Conservation (phyloP, 176 grass and related monocot species). For the Carex kokanica region DNA sequence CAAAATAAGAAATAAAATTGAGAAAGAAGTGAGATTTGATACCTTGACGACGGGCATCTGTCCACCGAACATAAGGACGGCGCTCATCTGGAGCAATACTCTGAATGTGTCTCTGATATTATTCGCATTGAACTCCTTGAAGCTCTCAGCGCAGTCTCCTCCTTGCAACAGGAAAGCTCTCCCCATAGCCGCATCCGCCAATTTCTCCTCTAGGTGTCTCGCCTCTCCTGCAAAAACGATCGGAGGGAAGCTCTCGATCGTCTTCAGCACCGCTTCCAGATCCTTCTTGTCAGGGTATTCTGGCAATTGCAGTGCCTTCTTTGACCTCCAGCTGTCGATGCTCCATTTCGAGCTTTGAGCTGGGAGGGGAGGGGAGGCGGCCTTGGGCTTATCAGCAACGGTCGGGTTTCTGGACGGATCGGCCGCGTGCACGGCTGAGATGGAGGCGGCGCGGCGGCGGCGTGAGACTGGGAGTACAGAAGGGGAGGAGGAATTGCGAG, state of each 20-base stretch:
- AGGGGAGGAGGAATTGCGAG: slow-evolving; percentile 39
- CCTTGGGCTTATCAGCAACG: slow-evolving; percentile 33
- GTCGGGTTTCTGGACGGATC: slow-evolving; percentile 55
- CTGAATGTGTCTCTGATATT: slow-evolving; percentile 98
- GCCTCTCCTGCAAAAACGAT: slow-evolving; percentile 93
- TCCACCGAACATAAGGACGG: slow-evolving; percentile 94
- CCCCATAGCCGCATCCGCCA: slow-evolving; percentile 82
- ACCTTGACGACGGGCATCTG: slow-evolving; percentile 95
- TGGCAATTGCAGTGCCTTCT: slow-evolving; percentile 88
- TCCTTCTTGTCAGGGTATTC: slow-evolving; percentile 88
- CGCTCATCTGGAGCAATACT: slow-evolving; percentile 94
- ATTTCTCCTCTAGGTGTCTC: slow-evolving; percentile 73
- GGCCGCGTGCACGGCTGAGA: slow-evolving; percentile 60
- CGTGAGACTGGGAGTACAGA: slow-evolving; percentile 33
- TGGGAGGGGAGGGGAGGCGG: slow-evolving; percentile 28
- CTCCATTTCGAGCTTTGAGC: slow-evolving; percentile 43
- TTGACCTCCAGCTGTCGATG: slow-evolving; percentile 74
- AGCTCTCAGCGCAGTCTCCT: slow-evolving; percentile 97
- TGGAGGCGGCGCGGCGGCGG: slow-evolving; percentile 20
- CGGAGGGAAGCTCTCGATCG: slow-evolving; percentile 86
- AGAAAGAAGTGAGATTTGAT: neutral
- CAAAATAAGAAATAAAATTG: slow-evolving; percentile 1
- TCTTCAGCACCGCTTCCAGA: slow-evolving; percentile 60
- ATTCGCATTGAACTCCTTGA: slow-evolving; percentile 99
- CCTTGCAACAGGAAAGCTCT: slow-evolving; percentile 90